A percentile compares a stretch with the other conserved stretches of the same genome.
phyloP scores from a whole-genome alignment of 306 rosid genomes.

The Begonia peltatifolia region DNA sequence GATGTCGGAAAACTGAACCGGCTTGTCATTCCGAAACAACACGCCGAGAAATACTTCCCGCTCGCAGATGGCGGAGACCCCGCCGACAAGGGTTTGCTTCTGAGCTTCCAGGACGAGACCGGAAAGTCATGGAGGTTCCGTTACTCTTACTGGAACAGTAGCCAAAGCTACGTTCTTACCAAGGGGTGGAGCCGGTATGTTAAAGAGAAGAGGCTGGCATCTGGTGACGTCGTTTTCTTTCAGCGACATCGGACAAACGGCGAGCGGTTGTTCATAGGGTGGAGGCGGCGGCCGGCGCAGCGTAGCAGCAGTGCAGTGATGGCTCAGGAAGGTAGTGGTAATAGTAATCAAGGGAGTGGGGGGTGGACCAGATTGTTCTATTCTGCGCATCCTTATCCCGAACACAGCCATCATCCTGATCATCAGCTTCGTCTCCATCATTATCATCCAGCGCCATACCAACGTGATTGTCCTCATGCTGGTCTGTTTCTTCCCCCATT shows the following conservation, averaged over 20 bases:
- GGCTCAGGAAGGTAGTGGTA: constrained; percentile 15
- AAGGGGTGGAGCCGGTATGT: constrained; percentile 98
- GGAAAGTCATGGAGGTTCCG: constrained; percentile 93
- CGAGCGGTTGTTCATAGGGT: constrained; percentile 51
- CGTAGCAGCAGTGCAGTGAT: not conserved
- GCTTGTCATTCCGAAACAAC: constrained; percentile 88
- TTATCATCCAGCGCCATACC: constrained; percentile 40
- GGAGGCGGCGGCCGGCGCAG: constrained; percentile 32
- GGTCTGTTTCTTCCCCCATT: constrained; percentile 7
- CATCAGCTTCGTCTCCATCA: not conserved
- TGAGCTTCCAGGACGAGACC: constrained; percentile 84
- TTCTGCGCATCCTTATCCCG: constrained; percentile 75
- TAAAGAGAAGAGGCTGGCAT: constrained; percentile 76
- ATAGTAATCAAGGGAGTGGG: not conserved
- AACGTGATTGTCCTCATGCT: constrained; percentile 53
- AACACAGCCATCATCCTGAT: constrained; percentile 17
- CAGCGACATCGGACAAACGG: constrained; percentile 38
- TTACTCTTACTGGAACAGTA: constrained; percentile 95
- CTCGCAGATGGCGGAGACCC: constrained; percentile 17
- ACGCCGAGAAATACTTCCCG: constrained; percentile 84
- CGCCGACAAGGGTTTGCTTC: constrained; percentile 44
- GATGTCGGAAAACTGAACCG: constrained; percentile 98
- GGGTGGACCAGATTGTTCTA: constrained; percentile 58
- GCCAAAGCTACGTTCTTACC: constrained; percentile 90
- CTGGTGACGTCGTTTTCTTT: constrained; percentile 81